Evolutionary conservation across 2,329 filamentous ascomycete species (phyloP).

Genomic region (Balansia obtecta): DNA sequence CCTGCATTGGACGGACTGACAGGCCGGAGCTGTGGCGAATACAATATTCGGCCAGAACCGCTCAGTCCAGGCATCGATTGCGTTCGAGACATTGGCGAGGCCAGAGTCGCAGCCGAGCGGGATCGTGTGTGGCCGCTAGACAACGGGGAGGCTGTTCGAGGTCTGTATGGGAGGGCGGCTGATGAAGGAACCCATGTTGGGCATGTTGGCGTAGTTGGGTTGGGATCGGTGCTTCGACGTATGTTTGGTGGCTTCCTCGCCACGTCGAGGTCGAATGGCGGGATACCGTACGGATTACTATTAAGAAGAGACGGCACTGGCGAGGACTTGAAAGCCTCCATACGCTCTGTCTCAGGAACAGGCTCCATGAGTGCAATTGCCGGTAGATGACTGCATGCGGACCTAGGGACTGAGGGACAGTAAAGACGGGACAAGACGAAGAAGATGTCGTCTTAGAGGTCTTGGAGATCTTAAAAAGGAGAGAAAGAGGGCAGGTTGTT

Average conservation of each 20-base stretch:
- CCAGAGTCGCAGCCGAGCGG: constrained; percentile 41
- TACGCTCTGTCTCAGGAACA: constrained; percentile 54
- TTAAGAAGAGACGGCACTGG: constrained; percentile 42
- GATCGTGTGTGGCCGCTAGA: constrained; percentile 45
- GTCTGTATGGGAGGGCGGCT: constrained; percentile 40
- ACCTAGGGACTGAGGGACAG: background rate
- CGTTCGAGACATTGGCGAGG: constrained; percentile 47
- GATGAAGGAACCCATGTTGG: constrained; percentile 33
- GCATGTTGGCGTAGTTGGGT: constrained; percentile 38
- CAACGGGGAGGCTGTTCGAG: constrained; percentile 50
- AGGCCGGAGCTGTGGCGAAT: constrained; percentile 39
- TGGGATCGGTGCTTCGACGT: constrained; percentile 48
- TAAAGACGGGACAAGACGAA: background rate
- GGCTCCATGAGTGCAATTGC: constrained; percentile 40
- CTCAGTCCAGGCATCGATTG: constrained; percentile 53
- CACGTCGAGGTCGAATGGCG: constrained; percentile 30
- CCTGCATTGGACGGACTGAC: constrained; percentile 34
- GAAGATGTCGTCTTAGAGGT: no score
- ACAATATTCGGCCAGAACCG: constrained; percentile 44
- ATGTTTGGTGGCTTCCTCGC: constrained; percentile 38
- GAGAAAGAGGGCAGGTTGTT: no score
- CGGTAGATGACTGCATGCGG: constrained; percentile 1
- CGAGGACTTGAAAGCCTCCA: constrained; percentile 51
- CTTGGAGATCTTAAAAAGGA: no score
- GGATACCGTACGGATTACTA: constrained; percentile 17